These are phyloP conservation scores for Geopyxis carbonaria DNA, from an alignment of 495 filamentous ascomycete species.

Conservation along the genomic window DNA sequence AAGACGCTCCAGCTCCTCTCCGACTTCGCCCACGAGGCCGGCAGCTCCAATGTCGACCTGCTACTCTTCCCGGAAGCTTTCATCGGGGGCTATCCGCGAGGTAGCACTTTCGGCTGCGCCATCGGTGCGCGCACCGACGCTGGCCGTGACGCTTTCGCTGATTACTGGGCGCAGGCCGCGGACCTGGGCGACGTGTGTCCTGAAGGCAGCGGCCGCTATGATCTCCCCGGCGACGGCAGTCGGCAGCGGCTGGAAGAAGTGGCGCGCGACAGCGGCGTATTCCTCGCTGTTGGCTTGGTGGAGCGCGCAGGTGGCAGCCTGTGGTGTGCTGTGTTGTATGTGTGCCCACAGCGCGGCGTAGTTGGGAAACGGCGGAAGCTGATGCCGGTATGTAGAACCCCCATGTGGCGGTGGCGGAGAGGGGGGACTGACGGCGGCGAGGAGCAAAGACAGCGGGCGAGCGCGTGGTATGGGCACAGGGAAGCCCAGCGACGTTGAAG, in stretches of 20 bases:
- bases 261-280: constrained; percentile 57
- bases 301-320: constrained; percentile 57
- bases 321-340: constrained; percentile 71
- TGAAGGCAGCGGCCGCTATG: constrained; percentile 23
- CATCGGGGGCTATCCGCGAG: constrained; percentile 80
- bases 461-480: constrained; percentile 77
- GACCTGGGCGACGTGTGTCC: constrained; percentile 65
- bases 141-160: constrained; percentile 69
- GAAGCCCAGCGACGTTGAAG: constrained; percentile 59
- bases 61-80: constrained; percentile 88
- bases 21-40: constrained; percentile 35
- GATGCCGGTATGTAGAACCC: constrained; percentile 45
- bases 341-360: constrained; percentile 53
- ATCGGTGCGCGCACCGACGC: constrained; percentile 49
- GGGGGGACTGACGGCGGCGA: too few species aligned
- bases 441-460: constrained; percentile 70
- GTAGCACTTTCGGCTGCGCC: constrained; percentile 55
- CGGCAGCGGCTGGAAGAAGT: constrained; percentile 61
- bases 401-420: not conserved
- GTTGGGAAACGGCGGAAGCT: constrained; percentile 87
- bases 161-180: constrained; percentile 60
- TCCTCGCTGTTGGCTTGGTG: constrained; percentile 61
- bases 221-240: constrained; percentile 56
- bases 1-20: constrained; percentile 51
- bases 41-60: constrained; percentile 44